Evolutionary conservation across 2,329 filamentous ascomycete genomes (phyloP).

Genomic region (Aspergillus sp.): DNA sequence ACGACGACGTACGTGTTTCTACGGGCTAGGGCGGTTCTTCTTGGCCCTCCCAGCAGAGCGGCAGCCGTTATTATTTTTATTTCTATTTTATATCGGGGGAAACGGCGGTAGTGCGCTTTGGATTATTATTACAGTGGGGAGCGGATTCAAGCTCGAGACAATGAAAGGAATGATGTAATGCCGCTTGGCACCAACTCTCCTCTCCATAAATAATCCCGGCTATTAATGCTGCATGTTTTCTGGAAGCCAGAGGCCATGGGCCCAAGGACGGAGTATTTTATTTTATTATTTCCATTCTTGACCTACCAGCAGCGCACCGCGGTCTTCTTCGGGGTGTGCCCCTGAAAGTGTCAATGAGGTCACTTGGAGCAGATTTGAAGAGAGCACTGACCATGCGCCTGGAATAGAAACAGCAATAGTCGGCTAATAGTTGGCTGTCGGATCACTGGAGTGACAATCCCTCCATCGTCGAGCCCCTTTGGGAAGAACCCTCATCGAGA

Average conservation of each 20-base stretch:
- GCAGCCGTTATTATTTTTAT: too few species aligned
- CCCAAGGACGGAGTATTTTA: background rate
- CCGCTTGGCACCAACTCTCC: background rate
- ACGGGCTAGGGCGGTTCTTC: too few species aligned
- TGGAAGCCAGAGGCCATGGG: background rate
- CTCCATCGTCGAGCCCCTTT: background rate
- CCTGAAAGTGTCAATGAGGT: background rate
- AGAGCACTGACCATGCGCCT: background rate
- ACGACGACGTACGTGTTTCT: too few species aligned
- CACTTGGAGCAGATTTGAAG: too few species aligned
- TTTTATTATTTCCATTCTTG: background rate
- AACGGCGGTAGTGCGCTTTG: background rate
- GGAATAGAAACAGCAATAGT: background rate
- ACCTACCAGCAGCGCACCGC: background rate
- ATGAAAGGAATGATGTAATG: constrained; percentile 8
- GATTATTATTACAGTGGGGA: background rate
- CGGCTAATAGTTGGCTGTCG: background rate
- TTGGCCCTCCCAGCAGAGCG: too few species aligned
- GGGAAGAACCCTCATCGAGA: background rate
- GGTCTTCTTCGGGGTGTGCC: background rate
- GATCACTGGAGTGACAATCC: background rate
- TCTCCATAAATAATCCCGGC: background rate
- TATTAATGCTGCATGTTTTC: background rate
- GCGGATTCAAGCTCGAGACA: background rate
- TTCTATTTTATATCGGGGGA: too few species aligned